A percentile compares a stretch with the other conserved stretches of the same genome.
Conservation (phyloP, 331 rosid species). For the Saraca asoca region DNA sequence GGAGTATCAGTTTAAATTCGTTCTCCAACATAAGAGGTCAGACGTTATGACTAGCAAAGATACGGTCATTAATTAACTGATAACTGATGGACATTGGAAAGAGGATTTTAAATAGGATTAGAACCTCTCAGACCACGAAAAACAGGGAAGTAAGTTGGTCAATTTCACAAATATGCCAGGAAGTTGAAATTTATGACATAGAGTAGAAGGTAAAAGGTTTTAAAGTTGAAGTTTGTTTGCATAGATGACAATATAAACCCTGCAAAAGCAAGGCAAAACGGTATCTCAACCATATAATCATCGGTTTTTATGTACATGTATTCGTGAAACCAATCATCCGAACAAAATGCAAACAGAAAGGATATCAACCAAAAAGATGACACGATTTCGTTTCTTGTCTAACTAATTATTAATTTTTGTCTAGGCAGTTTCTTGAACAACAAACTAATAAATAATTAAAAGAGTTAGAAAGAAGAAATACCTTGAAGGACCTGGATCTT, state of each 20-base stretch:
- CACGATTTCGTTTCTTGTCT: too few relatives aligned
- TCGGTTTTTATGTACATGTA: background rate
- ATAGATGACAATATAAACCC: background rate
- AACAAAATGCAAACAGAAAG: background rate
- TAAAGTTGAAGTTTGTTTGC: background rate
- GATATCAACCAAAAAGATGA: too few relatives aligned
- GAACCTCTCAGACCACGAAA: too few relatives aligned
- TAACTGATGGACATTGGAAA: too few relatives aligned
- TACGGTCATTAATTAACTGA: too few relatives aligned
- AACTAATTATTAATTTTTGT: too few relatives aligned
- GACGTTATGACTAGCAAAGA: background rate
- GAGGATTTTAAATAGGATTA: too few relatives aligned
- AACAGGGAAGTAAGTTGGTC: too few relatives aligned
- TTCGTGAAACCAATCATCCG: background rate
- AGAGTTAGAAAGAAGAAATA: background rate
- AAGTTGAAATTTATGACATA: background rate
- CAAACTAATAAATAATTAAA: background rate
- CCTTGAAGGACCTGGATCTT: slow-evolving; percentile 64
- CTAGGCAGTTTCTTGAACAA: background rate
- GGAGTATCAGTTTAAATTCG: slow-evolving; percentile 1
- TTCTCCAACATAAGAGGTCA: background rate
- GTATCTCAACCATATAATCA: slow-evolving; percentile 1
- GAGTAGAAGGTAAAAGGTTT: background rate
- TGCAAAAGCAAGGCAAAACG: background rate
- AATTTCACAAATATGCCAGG: background rate